A percentile compares a stretch with the other conserved stretches of the same genome.
These are phyloP conservation scores for Aureobasidium sp. DNA, from an alignment of 2,329 filamentous ascomycete species.

Conservation along the genomic window DNA sequence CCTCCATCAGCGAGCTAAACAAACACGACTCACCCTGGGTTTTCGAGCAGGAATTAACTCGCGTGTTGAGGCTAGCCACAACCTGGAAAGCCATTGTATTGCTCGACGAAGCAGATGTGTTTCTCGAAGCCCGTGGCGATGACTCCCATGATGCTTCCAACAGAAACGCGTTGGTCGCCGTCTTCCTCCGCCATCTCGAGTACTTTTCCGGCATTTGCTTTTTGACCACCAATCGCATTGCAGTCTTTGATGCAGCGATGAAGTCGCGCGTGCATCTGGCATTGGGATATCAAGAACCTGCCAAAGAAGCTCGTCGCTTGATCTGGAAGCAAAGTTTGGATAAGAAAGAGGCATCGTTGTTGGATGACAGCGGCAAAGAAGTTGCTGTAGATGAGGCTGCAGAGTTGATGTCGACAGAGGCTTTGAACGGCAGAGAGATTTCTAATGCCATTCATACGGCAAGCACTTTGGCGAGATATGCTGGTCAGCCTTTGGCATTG, in stretches of 20 bases:
- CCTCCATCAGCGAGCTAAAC: not conserved
- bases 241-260: slow-evolving; percentile 2
- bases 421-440: slow-evolving; percentile 3
- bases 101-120: slow-evolving; percentile 34
- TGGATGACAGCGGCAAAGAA: not conserved
- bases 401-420: not conserved
- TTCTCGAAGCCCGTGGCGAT: slow-evolving; percentile 18
- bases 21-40: not conserved
- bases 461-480: not conserved
- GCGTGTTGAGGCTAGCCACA: not conserved
- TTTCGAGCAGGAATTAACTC: not conserved
- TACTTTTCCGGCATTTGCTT: slow-evolving; percentile 34
- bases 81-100: slow-evolving; percentile 27
- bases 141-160: not conserved
- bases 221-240: slow-evolving; percentile 30
- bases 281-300: not conserved
- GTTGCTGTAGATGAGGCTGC: not conserved
- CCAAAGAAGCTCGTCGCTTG: not conserved
- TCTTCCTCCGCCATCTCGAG: slow-evolving; percentile 33
- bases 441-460: slow-evolving; percentile 1
- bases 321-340: not conserved
- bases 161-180: slow-evolving; percentile 21
- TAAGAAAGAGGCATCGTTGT: not conserved
- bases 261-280: slow-evolving; percentile 1
- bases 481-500: not conserved